Conservation (phyloP, 805 yeast species). For the Hanseniaspora mollemarum region DNA sequence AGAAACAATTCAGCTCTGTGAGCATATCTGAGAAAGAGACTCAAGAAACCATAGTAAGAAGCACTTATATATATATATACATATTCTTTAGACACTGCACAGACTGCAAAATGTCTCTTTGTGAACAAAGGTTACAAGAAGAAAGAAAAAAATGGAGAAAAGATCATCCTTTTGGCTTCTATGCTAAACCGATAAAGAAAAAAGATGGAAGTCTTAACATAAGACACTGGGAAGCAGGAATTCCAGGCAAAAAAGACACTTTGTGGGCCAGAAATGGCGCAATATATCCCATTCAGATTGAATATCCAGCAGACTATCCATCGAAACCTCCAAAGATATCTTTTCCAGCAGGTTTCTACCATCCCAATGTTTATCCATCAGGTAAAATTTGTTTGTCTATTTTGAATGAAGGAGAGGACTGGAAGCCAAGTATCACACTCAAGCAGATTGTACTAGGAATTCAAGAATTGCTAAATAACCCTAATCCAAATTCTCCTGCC, state of each 20-base stretch:
- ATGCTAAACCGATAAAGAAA: conserved; percentile 76
- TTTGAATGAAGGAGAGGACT: conserved; percentile 87
- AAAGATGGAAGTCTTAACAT: conserved; percentile 75
- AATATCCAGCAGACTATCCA: conserved; percentile 86
- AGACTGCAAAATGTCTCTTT: conserved; percentile 34
- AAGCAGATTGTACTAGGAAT: conserved; percentile 84
- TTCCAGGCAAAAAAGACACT: conserved; percentile 84
- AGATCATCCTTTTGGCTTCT: conserved; percentile 96
- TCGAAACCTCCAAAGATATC: conserved; percentile 91
- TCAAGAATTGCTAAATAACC: conserved; percentile 79
- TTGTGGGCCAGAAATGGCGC: conserved; percentile 66
- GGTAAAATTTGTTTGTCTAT: conserved; percentile 93
- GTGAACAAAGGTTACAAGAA: conserved; percentile 77
- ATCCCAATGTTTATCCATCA: conserved; percentile 94
- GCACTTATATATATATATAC: not conserved
- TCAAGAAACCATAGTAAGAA: not conserved
- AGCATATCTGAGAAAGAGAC: too few species aligned
- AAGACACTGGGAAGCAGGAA: conserved; percentile 85
- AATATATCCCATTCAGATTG: conserved; percentile 69
- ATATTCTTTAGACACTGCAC: not conserved
- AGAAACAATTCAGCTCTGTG: too few species aligned
- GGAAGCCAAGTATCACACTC: conserved; percentile 94
- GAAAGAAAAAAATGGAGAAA: conserved; percentile 97
- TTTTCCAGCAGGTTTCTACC: conserved; percentile 84
- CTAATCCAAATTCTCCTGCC: conserved; percentile 93